Base-by-base conservation (phyloP, 495 filamentous ascomycete species). In the Bathelium albidoporum region DNA sequence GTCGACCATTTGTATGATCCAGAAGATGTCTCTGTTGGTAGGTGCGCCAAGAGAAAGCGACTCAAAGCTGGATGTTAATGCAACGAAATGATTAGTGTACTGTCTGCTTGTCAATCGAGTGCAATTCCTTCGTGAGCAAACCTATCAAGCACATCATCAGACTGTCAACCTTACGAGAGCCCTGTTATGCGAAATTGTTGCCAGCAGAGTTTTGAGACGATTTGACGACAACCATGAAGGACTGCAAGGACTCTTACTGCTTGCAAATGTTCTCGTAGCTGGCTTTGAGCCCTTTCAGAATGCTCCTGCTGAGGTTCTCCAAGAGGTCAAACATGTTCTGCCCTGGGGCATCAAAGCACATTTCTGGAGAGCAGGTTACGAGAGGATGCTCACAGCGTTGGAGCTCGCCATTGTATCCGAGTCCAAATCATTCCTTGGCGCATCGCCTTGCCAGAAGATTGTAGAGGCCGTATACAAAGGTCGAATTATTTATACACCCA, bases 271-370 rank as follows among this genome's bases (percentile, higher is more conserved):
- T n/a, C 76, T 90, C 36, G 82, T 90, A 59, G 83, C 85, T 28
- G 84, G 85, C 18, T 89, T 90, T 66, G 82, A 88, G 64, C 87
- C 87, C 5, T 89, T 89, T 63, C 85, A 87, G 65, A 80, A 81
- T 49, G 85, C 85, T 1, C 87, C 87, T 2, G 67, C 73, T 12
- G 81, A 85, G 59, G 74, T 88, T 36, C 70, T 79, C 52, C 69
- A 73, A 29, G 74, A 85, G 62, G 80, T 80, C 29, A 73, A 71
- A 43, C 74, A 78, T 24, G 74, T 76, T 10, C 72, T 73, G 18
- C 69, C 75, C 3, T 83, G 80, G 79, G 73, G 76, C 0, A 66
- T 76, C 0, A 76, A 79, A 32, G 74, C 74, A 5, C 20, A 63
- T 28, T 59, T 67, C 16, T 43, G 44, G 22, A 74, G 79, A 29